Percentiles rank a stretch among this genome's conserved stretches.
These are phyloP conservation scores for Pyropia yezoensis DNA, from an alignment of 23 red algal genomes.

Conservation along the genomic window DNA sequence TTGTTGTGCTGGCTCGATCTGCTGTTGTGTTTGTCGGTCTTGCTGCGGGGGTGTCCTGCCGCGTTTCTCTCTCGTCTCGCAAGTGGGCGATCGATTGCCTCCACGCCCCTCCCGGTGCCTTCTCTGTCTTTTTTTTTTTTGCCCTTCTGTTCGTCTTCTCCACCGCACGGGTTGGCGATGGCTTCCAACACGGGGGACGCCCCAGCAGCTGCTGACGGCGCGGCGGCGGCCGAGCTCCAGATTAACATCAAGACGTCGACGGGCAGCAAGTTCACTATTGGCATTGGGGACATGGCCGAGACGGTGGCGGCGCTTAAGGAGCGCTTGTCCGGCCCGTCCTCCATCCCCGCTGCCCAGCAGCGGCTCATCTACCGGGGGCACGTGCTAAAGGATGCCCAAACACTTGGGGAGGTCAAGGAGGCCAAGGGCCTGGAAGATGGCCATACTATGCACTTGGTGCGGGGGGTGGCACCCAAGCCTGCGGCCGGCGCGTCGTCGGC, in stretches of 20 bases:
- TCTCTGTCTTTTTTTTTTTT: too few relatives aligned
- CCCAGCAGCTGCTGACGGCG: too few relatives aligned
- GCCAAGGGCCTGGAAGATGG: constrained; percentile 83
- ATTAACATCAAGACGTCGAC: constrained; percentile 79
- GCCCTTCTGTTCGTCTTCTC: too few relatives aligned
- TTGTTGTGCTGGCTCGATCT: too few relatives aligned
- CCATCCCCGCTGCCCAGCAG: constrained; percentile 60
- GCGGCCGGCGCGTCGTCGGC: constrained; percentile 7
- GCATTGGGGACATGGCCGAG: constrained; percentile 55
- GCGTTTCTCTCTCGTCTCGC: too few relatives aligned
- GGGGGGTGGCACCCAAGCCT: constrained; percentile 20
- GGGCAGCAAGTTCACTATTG: constrained; percentile 79
- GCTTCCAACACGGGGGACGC: too few relatives aligned
- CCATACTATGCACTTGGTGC: constrained; percentile 96
- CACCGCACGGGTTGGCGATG: too few relatives aligned
- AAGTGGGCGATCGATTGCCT: too few relatives aligned
- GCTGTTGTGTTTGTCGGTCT: too few relatives aligned
- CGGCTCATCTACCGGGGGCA: constrained; percentile 96
- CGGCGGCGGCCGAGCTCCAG: too few relatives aligned
- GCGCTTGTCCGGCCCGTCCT: constrained; percentile 42
- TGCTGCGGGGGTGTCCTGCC: too few relatives aligned
- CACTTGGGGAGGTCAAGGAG: constrained; percentile 63
- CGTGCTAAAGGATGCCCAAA: constrained; percentile 84
- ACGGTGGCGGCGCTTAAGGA: constrained; percentile 72
- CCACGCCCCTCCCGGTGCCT: too few relatives aligned